phyloP scores from a whole-genome alignment of 2,329 filamentous ascomycete genomes.

The Tolypocladium nubicola region DNA sequence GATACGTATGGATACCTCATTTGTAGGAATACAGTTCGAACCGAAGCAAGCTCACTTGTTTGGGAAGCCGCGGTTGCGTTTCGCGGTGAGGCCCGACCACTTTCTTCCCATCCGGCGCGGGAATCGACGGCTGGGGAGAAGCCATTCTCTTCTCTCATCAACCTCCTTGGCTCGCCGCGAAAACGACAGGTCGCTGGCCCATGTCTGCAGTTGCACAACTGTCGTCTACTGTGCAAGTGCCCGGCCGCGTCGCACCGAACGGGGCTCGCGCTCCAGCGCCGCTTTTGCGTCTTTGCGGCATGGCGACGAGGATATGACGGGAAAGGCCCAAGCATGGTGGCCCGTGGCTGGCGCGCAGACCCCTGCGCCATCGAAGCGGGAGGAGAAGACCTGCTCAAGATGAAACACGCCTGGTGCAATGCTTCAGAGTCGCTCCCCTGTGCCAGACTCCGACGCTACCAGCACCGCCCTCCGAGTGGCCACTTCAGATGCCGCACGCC shows the following conservation, averaged over 20 bases:
- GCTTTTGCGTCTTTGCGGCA: neutral
- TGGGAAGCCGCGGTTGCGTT: neutral
- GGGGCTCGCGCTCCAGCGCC: neutral
- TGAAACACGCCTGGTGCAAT: slow-evolving; percentile 42
- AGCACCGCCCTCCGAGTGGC: slow-evolving; percentile 14
- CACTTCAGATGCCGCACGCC: slow-evolving; percentile 8
- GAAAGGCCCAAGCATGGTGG: neutral
- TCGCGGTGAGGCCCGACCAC: neutral
- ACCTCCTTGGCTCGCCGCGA: neutral
- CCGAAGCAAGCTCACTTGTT: neutral
- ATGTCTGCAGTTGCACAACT: neutral
- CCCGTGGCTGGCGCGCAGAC: neutral
- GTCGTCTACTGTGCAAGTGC: neutral
- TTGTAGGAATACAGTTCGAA: too few relatives aligned
- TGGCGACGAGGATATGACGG: neutral
- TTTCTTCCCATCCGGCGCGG: neutral
- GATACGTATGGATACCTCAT: neutral
- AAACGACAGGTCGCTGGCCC: neutral
- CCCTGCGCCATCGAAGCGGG: neutral
- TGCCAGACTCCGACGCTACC: slow-evolving; percentile 23
- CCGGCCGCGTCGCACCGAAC: neutral
- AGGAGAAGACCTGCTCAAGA: slow-evolving; percentile 17
- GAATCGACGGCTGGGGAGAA: neutral
- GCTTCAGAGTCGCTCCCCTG: slow-evolving; percentile 34
- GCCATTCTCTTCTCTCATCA: too few relatives aligned